phyloP scores from a whole-genome alignment of 805 yeast genomes.

The Wickerhamomyces sydowiorum region DNA sequence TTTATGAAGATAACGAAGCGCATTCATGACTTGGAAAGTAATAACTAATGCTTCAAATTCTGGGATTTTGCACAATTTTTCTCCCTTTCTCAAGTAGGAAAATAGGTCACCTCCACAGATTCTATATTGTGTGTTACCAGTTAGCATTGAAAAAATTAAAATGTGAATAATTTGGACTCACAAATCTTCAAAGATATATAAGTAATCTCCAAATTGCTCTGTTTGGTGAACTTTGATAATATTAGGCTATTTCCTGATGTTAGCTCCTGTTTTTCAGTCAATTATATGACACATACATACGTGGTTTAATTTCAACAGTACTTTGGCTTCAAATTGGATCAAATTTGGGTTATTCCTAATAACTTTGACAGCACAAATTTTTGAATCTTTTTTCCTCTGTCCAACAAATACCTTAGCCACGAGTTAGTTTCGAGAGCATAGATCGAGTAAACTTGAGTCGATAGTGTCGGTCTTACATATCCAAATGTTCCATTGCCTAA shows the following conservation, averaged over 20 bases:
- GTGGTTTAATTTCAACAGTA: slow-evolving; percentile 34
- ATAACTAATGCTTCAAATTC: slow-evolving; percentile 52
- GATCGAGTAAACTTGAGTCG: background rate
- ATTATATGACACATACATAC: slow-evolving; percentile 21
- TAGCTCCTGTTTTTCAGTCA: slow-evolving; percentile 1
- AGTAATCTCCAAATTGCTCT: slow-evolving; percentile 17
- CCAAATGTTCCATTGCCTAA: slow-evolving; percentile 60
- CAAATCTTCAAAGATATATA: slow-evolving; percentile 44
- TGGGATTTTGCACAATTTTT: slow-evolving; percentile 33
- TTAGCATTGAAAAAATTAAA: slow-evolving; percentile 1
- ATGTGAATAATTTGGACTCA: slow-evolving; percentile 4
- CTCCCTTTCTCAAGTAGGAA: slow-evolving; percentile 43
- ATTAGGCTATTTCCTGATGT: slow-evolving; percentile 32
- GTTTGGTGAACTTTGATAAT: slow-evolving; percentile 41
- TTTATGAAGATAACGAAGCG: slow-evolving; percentile 48
- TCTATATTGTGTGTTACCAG: slow-evolving; percentile 7
- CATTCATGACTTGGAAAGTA: slow-evolving; percentile 50
- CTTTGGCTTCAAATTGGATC: slow-evolving; percentile 36
- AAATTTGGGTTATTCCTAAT: slow-evolving; percentile 25
- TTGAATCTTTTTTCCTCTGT: slow-evolving; percentile 16
- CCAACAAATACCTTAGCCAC: slow-evolving; percentile 27
- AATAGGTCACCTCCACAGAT: slow-evolving; percentile 55
- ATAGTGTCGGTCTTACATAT: slow-evolving; percentile 28
- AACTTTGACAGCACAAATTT: slow-evolving; percentile 46
- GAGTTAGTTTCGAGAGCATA: background rate